Base-by-base conservation (phyloP, 192 early-diverging fungal species). In the Chytriomyces sp. region DNA sequence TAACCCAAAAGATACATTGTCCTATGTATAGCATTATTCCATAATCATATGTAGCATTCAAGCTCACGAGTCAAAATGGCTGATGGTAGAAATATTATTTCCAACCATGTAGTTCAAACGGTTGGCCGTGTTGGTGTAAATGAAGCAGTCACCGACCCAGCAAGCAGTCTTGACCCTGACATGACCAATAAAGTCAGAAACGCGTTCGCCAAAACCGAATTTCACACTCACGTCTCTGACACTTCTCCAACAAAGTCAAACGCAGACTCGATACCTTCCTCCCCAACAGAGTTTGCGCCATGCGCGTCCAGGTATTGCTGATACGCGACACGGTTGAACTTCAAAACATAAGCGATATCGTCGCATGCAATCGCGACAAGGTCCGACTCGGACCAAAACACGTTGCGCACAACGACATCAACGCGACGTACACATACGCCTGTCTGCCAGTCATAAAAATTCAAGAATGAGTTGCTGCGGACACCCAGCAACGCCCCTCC, bases 61-160 rank as follows among this genome's bases (percentile, higher is more conserved):
- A 37, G 81, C 85, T 76, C 82, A 91, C 89, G 81, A 84, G 78
- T 96, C 96, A 85, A 98, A 98, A 78, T 99, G 98, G 75, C 89
- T 92, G 73, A 99, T 91, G 4, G 96, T 98, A 31, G 94, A 94
- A 22, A 91, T 88, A 79, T 96, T 94, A 2, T 87, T 91, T 59
- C 98, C 96, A 5, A 99, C 96, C 38, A 99, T 80, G 74, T 99
- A 99, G 82, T 93, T 96, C 66, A 99, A 84, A 31, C 96, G 89
- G 80, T 97, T 96, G 66, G 85, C 84, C 10, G 85, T 76, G 75
- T 92, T 95, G 22, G 94, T 94, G 83, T 98, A 99, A 64, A 99
- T 98, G 74, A 99, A 98, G 76, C 97, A 98, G 80, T 99, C 98
- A 54, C 98, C 98, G 54, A 98, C 93, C 98, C 98, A 99, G 71